Conservation (phyloP, 2,329 filamentous ascomycete species). For the Dothistroma pini region DNA sequence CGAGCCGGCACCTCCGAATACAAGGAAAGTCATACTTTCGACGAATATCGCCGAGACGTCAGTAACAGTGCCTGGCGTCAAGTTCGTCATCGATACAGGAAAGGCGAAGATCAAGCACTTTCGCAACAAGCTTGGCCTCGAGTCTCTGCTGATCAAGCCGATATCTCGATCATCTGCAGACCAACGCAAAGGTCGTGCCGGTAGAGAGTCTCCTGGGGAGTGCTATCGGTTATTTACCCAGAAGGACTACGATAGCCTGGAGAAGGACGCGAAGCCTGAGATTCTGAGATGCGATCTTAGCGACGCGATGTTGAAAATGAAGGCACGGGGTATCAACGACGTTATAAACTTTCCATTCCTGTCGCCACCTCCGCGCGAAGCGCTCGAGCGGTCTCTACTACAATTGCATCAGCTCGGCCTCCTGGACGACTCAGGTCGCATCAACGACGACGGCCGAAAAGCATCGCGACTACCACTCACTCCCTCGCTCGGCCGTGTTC, state of each 20-base stretch:
- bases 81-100: constrained; percentile 86
- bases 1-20: constrained; percentile 66
- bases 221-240: constrained; percentile 89
- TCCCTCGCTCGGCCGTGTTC: constrained; percentile 73
- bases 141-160: constrained; percentile 83
- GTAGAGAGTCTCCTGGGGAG: constrained; percentile 84
- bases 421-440: constrained; percentile 64
- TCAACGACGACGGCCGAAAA: constrained; percentile 69
- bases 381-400: constrained; percentile 75
- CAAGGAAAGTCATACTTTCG: constrained; percentile 83
- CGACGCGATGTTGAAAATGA: constrained; percentile 86
- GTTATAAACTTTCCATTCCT: constrained; percentile 80
- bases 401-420: constrained; percentile 78
- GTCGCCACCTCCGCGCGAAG: constrained; percentile 71
- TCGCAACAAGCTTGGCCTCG: constrained; percentile 76
- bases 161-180: constrained; percentile 93
- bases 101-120: constrained; percentile 95
- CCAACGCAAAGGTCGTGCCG: constrained; percentile 86
- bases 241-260: constrained; percentile 64
- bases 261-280: constrained; percentile 76
- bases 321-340: constrained; percentile 80
- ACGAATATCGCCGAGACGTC: constrained; percentile 99
- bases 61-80: constrained; percentile 88
- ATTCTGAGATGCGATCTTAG: constrained; percentile 87
- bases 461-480: constrained; percentile 83